phyloP scores from a whole-genome alignment of 1,139 yeast genomes.

The Yamadazyma buinensis region DNA sequence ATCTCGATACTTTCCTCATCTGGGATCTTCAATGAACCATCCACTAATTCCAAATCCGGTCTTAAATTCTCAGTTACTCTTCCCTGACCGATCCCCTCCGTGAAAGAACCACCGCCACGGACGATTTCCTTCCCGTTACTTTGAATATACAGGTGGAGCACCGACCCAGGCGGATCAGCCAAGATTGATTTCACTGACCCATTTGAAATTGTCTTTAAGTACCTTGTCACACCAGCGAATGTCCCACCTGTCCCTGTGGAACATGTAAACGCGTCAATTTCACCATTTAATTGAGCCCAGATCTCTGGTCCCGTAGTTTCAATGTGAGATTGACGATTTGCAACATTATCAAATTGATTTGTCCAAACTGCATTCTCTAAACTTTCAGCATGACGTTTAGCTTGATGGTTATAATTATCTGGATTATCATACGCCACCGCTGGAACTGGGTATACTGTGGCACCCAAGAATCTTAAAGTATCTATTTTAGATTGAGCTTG shows the following conservation, averaged over 20 bases:
- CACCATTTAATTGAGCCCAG: slow-evolving; percentile 82
- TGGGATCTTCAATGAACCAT: slow-evolving; percentile 72
- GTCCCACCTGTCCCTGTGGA: slow-evolving; percentile 93
- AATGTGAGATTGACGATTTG: slow-evolving; percentile 86
- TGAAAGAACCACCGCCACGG: slow-evolving; percentile 78
- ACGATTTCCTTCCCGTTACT: slow-evolving; percentile 59
- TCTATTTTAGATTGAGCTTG: slow-evolving; percentile 78
- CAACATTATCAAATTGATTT: slow-evolving; percentile 81
- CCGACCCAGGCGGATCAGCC: slow-evolving; percentile 95
- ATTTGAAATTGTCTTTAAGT: slow-evolving; percentile 60
- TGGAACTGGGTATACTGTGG: slow-evolving; percentile 88
- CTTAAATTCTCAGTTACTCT: slow-evolving; percentile 79
- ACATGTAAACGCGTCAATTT: slow-evolving; percentile 81
- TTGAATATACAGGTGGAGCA: slow-evolving; percentile 71
- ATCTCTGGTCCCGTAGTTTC: slow-evolving; percentile 91
- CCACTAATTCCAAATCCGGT: slow-evolving; percentile 64
- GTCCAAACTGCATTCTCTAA: slow-evolving; percentile 86
- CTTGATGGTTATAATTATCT: slow-evolving; percentile 79
- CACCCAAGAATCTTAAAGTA: slow-evolving; percentile 69
- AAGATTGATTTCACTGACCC: slow-evolving; percentile 53
- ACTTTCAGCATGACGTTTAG: slow-evolving; percentile 74
- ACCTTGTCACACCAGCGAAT: slow-evolving; percentile 77
- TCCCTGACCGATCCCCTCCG: slow-evolving; percentile 96
- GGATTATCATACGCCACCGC: slow-evolving; percentile 82
- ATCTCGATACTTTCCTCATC: slow-evolving; percentile 75